Evolutionary conservation across 345 rosid species (phyloP), one percentile per base, ranked within the genome.

Genomic region (Geranium brycei): DNA sequence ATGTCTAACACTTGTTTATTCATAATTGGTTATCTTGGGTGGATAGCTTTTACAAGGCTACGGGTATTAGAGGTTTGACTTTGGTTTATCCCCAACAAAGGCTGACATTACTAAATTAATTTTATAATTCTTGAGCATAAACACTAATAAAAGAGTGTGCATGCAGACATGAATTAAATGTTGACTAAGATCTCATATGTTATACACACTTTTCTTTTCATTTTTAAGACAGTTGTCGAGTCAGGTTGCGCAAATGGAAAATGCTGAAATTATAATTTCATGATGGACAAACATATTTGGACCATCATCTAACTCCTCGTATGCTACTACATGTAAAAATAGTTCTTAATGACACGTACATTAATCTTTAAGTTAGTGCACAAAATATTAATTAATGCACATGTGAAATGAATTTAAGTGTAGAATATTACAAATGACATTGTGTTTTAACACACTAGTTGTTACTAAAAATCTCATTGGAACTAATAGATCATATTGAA

Each of bases 181-280:
- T 56, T 56, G 16, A 56, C 15, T 14, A 15, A 14, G 19, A 56
- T 41, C 51, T 41, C 51, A 41, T 5, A 41, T 8, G 51, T 41
- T 12, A 41, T 77, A n/a, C n/a, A 63, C 70, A 87, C 98, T 97
- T 79, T 79, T 89, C 35, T 86, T 91, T 56, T 86, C 87, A 30
- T 88, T 95, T 74, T 83, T 87, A 72, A 89, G 76, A n/a, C 93
- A 95, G 53, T 89, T 84, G 75, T 92, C 93, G 71, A 87, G 86
- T 93, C 93, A 92, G 55, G 95, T 86, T 32, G 84, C 79, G 71
- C 97, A 89, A 59, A 87, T 82, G 7, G 98, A 91, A 64, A 83
- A 87, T 7, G 83, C 93, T 1, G 98, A 86, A 66, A 87, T 77
- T 64, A 89, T 73, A 56, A 92, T 75, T 73, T 89, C 91, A 75